phyloP scores from a whole-genome alignment of 192 early-diverging fungal species.

The Tieghemiomyces parasiticus region DNA sequence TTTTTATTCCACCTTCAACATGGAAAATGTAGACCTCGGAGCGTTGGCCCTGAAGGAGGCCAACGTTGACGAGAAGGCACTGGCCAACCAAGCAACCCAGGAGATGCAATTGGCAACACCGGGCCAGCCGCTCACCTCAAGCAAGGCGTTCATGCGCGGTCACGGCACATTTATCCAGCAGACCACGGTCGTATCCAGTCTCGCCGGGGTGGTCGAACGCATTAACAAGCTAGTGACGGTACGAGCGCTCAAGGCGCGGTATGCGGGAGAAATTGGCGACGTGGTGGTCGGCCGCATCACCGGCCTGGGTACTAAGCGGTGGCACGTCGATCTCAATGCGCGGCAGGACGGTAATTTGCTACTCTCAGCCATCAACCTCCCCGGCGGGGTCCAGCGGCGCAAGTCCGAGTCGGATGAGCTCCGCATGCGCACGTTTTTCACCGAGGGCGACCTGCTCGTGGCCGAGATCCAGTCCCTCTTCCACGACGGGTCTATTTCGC shows the following conservation, averaged over 20 bases:
- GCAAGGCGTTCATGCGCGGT: conserved; percentile 22
- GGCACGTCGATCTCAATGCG: conserved; percentile 86
- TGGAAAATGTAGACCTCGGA: too few species aligned
- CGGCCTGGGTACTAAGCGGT: conserved; percentile 78
- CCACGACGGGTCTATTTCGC: conserved; percentile 66
- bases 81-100: too few species aligned
- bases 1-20: too few species aligned
- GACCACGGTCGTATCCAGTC: conserved; percentile 59
- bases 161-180: conserved; percentile 78
- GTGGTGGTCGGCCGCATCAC: conserved; percentile 91
- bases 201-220: conserved; percentile 81
- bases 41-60: too few species aligned
- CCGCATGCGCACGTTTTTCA: conserved; percentile 89
- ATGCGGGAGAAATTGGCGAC: conserved; percentile 89
- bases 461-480: conserved; percentile 81
- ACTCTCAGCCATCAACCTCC: conserved; percentile 83
- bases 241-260: conserved; percentile 71
- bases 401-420: conserved; percentile 94
- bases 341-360: conserved; percentile 75
- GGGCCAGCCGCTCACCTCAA: conserved; percentile 5
- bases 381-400: conserved; percentile 87
- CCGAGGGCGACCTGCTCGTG: conserved; percentile 87
- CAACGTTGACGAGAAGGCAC: too few species aligned
- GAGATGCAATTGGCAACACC: background rate
- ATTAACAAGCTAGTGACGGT: conserved; percentile 96